Evolutionary conservation across 306 rosid genomes (phyloP).

Genomic region (Rosa multiflora): DNA sequence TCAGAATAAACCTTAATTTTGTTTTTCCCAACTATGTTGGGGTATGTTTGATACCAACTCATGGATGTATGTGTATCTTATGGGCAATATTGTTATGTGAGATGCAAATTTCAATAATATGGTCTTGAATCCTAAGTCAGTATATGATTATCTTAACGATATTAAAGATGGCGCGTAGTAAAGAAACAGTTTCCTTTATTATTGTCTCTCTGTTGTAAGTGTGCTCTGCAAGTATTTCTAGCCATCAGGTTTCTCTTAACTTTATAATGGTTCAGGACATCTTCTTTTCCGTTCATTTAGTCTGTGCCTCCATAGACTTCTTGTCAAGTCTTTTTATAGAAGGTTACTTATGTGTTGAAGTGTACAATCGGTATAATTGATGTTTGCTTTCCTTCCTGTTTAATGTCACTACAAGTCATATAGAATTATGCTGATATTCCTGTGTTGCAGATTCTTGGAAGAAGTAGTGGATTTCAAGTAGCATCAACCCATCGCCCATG

Average conservation of each 20-base stretch:
- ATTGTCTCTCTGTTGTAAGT: background rate
- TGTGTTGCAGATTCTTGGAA: constrained; percentile 76
- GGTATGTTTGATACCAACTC: background rate
- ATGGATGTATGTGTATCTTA: background rate
- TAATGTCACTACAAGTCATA: background rate
- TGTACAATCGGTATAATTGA: background rate
- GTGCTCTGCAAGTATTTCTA: background rate
- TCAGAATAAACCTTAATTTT: background rate
- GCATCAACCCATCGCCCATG: constrained; percentile 92
- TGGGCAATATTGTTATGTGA: background rate
- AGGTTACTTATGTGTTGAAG: background rate
- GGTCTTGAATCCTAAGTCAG: background rate
- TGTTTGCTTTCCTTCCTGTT: background rate
- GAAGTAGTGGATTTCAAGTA: constrained; percentile 89
- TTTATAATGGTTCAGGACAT: background rate
- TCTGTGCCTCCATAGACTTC: background rate
- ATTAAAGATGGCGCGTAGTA: background rate
- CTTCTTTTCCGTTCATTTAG: background rate
- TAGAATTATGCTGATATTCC: constrained; percentile 1
- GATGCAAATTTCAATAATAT: background rate
- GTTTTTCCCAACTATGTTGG: background rate
- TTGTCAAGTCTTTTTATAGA: background rate
- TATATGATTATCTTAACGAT: background rate
- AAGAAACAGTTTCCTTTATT: background rate
- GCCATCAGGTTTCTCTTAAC: background rate